Evolutionary conservation across 305 asterid species (phyloP).

Genomic region (Fraxinus xanthoxyloides): DNA sequence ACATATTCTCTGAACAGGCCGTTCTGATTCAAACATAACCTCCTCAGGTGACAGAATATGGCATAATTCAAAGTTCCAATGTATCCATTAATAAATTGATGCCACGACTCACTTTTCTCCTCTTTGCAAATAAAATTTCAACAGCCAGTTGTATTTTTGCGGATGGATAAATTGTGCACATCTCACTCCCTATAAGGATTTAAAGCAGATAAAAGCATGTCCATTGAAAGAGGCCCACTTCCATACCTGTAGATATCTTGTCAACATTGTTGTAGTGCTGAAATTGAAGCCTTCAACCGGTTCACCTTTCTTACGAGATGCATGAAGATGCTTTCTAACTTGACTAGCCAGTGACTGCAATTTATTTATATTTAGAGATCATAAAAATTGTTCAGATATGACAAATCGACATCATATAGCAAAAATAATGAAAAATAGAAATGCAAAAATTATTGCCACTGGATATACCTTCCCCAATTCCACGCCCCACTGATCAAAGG

Average conservation of each 20-base stretch:
- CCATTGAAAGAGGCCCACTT: neutral
- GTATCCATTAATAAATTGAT: neutral
- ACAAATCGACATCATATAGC: neutral
- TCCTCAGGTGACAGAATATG: neutral
- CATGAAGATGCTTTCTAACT: constrained; percentile 94
- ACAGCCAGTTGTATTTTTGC: neutral
- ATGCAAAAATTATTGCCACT: neutral
- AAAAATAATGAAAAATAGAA: constrained; percentile 4
- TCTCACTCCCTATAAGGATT: neutral
- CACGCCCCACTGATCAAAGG: constrained; percentile 99
- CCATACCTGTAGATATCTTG: constrained; percentile 74
- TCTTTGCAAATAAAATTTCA: neutral
- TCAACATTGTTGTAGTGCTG: constrained; percentile 65
- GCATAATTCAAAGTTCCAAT: neutral
- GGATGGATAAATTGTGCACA: neutral
- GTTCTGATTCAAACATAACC: neutral
- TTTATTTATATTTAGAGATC: neutral
- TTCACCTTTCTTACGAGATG: constrained; percentile 80
- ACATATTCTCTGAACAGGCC: neutral
- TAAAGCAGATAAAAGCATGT: constrained; percentile 1
- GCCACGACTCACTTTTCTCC: neutral
- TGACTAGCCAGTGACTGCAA: constrained; percentile 90
- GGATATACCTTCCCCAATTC: constrained; percentile 84
- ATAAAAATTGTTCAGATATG: neutral
- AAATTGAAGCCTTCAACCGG: constrained; percentile 78